Evolutionary conservation across 148 eudicot genomes (phyloP).

Genomic region (Nepenthes mirabilis): DNA sequence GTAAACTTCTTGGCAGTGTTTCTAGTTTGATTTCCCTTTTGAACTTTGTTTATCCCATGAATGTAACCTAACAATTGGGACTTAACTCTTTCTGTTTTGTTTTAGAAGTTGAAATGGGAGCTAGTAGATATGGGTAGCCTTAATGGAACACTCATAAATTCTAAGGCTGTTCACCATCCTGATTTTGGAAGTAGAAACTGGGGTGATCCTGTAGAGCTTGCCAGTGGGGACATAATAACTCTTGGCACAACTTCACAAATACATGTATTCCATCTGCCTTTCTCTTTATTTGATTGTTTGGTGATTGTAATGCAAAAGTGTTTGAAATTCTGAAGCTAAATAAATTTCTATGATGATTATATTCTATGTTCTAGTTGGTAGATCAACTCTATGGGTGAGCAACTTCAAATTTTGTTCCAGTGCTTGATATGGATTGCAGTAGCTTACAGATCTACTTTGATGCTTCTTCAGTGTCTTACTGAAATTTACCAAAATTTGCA

Average conservation of each 20-base stretch:
- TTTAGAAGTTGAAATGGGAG: slow-evolving; percentile 90
- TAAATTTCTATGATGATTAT: too few species aligned
- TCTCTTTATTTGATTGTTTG: too few species aligned
- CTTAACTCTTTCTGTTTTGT: slow-evolving; percentile 5
- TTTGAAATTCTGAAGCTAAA: too few species aligned
- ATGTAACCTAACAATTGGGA: slow-evolving; percentile 2
- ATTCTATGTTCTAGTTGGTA: too few species aligned
- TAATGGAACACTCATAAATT: slow-evolving; percentile 82
- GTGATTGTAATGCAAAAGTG: too few species aligned
- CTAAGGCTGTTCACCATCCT: slow-evolving; percentile 50
- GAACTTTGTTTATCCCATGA: background rate
- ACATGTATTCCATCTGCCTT: slow-evolving; percentile 28
- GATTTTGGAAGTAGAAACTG: slow-evolving; percentile 77
- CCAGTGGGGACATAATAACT: slow-evolving; percentile 69
- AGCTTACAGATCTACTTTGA: too few species aligned
- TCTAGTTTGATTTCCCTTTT: background rate
- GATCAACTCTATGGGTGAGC: too few species aligned
- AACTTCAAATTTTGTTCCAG: too few species aligned
- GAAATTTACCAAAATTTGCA: too few species aligned
- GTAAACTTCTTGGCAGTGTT: slow-evolving; percentile 20
- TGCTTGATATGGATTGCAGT: too few species aligned
- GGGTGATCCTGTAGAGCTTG: slow-evolving; percentile 79
- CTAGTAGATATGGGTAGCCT: slow-evolving; percentile 96
- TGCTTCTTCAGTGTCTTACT: too few species aligned
- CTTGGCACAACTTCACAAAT: slow-evolving; percentile 81